These are phyloP conservation scores for Barnettozyma pratensis DNA, from an alignment of 805 yeast genomes.

Conservation along the genomic window DNA sequence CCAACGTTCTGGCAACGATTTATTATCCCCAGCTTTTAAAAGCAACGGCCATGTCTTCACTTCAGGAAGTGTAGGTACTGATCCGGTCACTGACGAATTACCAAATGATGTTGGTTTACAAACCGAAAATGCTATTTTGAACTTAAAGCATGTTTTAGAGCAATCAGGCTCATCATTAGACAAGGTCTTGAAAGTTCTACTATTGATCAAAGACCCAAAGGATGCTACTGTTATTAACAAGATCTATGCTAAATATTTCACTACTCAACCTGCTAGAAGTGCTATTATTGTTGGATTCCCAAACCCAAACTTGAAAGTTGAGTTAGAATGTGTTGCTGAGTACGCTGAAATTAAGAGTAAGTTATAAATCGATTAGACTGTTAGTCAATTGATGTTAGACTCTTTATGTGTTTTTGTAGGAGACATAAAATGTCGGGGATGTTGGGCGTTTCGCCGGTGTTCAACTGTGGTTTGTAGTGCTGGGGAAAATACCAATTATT, in stretches of 20 bases:
- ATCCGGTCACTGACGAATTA: slow-evolving; percentile 34
- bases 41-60: slow-evolving; percentile 41
- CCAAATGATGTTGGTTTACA: slow-evolving; percentile 41
- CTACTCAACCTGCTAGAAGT: slow-evolving; percentile 47
- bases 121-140: slow-evolving; percentile 37
- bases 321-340: slow-evolving; percentile 45
- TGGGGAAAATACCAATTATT: no score
- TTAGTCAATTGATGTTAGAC: no score
- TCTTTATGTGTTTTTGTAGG: no score
- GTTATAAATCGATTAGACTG: background rate
- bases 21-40: slow-evolving; percentile 37
- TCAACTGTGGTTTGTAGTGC: no score
- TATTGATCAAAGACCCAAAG: slow-evolving; percentile 40
- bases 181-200: slow-evolving; percentile 43
- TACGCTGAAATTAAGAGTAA: slow-evolving; percentile 4
- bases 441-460: no score
- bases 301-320: slow-evolving; percentile 42
- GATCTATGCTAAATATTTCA: slow-evolving; percentile 42
- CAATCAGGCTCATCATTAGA: slow-evolving; percentile 42
- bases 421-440: no score
- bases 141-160: slow-evolving; percentile 36
- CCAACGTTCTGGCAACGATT: slow-evolving; percentile 19
- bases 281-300: slow-evolving; percentile 49
- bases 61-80: slow-evolving; percentile 44
- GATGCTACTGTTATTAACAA: slow-evolving; percentile 40